These are phyloP conservation scores for Sarcodon aspratus DNA, from an alignment of 768 basidiomycete species.

Conservation along the genomic window DNA sequence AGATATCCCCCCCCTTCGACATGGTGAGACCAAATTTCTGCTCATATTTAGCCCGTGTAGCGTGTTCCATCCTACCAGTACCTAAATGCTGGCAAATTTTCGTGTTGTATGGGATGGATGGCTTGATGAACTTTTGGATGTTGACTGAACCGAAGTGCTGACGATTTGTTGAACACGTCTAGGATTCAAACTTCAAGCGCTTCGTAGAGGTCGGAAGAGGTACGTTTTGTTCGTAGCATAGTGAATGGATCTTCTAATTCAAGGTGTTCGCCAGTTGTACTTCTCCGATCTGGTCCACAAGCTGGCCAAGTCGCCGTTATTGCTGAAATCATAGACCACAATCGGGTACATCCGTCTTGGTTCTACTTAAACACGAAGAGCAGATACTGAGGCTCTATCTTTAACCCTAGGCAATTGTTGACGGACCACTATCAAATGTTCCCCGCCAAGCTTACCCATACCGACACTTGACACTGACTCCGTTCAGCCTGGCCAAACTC, in stretches of 20 bases:
- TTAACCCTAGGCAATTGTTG: slow-evolving; percentile 72
- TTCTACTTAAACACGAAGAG: neutral
- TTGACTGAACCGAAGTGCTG: no score
- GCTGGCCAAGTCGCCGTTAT: slow-evolving; percentile 90
- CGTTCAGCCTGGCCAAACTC: slow-evolving; percentile 68
- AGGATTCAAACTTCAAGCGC: slow-evolving; percentile 78
- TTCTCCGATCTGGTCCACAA: slow-evolving; percentile 81
- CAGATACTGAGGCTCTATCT: neutral
- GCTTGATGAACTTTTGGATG: no score
- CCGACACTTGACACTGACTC: slow-evolving; percentile 88
- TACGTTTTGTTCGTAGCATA: slow-evolving; percentile 20
- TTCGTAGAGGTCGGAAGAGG: slow-evolving; percentile 98
- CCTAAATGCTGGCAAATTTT: no score
- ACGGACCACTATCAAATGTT: slow-evolving; percentile 86
- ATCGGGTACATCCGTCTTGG: slow-evolving; percentile 56
- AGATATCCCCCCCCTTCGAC: no score
- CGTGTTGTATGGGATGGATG: no score
- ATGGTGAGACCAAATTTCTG: no score
- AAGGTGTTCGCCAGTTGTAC: slow-evolving; percentile 53
- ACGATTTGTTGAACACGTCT: no score
- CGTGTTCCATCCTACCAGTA: no score
- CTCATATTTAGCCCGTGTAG: no score
- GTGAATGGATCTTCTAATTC: neutral
- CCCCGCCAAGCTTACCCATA: slow-evolving; percentile 88
- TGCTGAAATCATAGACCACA: slow-evolving; percentile 98